Percentiles rank a stretch among this genome's conserved stretches.
Conservation (phyloP, 2,329 filamentous ascomycete species). For the Arthrobotrys entomopaga region DNA sequence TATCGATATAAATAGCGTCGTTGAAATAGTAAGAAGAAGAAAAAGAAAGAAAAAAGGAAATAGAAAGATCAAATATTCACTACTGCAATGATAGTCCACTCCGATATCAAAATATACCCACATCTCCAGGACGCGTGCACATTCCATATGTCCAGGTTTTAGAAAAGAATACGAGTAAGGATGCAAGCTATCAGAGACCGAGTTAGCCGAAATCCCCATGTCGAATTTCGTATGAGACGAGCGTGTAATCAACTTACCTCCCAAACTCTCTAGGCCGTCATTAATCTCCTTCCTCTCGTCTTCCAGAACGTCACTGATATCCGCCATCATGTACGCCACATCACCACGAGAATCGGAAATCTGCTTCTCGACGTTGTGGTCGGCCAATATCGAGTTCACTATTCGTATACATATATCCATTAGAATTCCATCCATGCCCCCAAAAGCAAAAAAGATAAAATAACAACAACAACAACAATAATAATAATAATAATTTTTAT, state of each 20-base stretch:
- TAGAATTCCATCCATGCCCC: background rate
- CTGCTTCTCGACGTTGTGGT: slow-evolving; percentile 99
- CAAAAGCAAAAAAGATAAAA: no score
- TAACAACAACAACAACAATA: no score
- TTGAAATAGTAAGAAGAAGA: background rate
- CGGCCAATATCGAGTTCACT: slow-evolving; percentile 93
- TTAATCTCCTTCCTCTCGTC: slow-evolving; percentile 86
- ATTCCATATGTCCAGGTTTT: slow-evolving; percentile 2
- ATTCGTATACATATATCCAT: slow-evolving; percentile 49
- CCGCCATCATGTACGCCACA: slow-evolving; percentile 96
- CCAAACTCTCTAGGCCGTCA: slow-evolving; percentile 81
- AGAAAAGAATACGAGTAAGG: slow-evolving; percentile 62
- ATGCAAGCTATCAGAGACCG: slow-evolving; percentile 60
- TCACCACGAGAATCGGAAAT: slow-evolving; percentile 96
- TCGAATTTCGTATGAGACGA: background rate
- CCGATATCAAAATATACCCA: background rate
- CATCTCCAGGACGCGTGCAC: no score
- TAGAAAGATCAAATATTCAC: background rate
- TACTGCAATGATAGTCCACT: background rate
- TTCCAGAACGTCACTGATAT: slow-evolving; percentile 86
- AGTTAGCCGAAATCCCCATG: slow-evolving; percentile 4
- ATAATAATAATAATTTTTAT: background rate
- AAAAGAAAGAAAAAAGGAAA: background rate
- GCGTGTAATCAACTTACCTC: slow-evolving; percentile 69
- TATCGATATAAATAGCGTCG: background rate